Percentiles rank a stretch among this genome's conserved stretches.
phyloP scores from a whole-genome alignment of 257 asterid species.

The Solanum commersonii region DNA sequence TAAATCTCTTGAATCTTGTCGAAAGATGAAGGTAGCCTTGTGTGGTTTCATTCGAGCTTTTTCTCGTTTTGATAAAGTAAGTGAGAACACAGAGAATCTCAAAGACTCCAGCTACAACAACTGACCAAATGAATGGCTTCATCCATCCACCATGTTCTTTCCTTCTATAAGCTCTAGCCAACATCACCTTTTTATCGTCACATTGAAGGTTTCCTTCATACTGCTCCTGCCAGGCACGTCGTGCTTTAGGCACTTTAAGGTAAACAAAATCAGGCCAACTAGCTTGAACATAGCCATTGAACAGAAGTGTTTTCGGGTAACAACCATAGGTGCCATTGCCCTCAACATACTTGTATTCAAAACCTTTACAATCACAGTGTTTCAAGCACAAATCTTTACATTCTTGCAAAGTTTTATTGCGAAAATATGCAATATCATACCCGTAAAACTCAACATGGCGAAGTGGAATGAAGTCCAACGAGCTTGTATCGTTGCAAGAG shows the following conservation, averaged over 20 bases:
- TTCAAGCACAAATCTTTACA: constrained; percentile 17
- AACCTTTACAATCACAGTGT: constrained; percentile 24
- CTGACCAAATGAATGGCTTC: constrained; percentile 9
- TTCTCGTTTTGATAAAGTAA: constrained; percentile 10
- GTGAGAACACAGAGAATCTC: constrained; percentile 14
- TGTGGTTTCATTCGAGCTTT: neutral
- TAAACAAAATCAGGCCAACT: neutral
- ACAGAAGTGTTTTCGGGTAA: constrained; percentile 12
- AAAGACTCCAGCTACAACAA: constrained; percentile 3
- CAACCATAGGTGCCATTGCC: constrained; percentile 9
- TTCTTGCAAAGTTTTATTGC: constrained; percentile 3
- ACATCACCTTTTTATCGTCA: neutral
- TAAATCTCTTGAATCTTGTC: constrained; percentile 25
- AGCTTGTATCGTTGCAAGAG: neutral
- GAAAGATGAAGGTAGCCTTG: constrained; percentile 15
- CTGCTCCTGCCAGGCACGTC: neutral
- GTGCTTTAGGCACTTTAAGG: constrained; percentile 10
- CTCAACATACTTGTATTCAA: constrained; percentile 5
- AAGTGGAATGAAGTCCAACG: constrained; percentile 3
- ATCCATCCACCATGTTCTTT: neutral
- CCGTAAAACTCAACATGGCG: constrained; percentile 26
- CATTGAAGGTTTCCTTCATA: neutral
- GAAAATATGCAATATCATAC: constrained; percentile 11
- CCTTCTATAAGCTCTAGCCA: neutral
- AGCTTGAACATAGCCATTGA: constrained; percentile 14